These are phyloP conservation scores for Polytrichum formosum DNA, from an alignment of 225 moss, liverwort and hornwort species.

Conservation along the genomic window DNA sequence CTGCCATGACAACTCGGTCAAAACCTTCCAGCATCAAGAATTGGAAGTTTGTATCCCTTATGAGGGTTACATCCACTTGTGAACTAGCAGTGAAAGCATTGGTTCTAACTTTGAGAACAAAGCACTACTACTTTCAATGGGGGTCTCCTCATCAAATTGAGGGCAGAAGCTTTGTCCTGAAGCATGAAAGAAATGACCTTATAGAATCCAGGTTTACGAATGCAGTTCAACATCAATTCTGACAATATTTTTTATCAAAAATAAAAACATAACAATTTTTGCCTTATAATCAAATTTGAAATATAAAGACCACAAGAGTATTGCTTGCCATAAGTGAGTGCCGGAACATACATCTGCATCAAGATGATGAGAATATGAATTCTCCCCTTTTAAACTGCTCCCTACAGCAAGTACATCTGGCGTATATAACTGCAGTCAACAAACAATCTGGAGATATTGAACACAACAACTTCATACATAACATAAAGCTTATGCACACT, in stretches of 20 bases:
- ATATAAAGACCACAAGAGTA: too few relatives aligned
- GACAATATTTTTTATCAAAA: constrained; percentile 4
- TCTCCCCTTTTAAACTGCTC: constrained; percentile 96
- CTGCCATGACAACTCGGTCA: constrained; percentile 34
- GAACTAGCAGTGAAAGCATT: neutral
- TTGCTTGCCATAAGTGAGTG: too few relatives aligned
- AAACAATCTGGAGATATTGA: neutral
- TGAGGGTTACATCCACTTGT: constrained; percentile 1
- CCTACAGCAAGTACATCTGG: constrained; percentile 92
- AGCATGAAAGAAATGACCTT: neutral
- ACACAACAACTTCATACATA: neutral
- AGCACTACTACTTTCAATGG: too few relatives aligned
- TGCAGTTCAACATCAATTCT: neutral
- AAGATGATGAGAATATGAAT: constrained; percentile 98
- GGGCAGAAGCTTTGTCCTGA: neutral
- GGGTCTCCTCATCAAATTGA: too few relatives aligned
- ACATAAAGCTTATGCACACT: neutral
- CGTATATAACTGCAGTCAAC: constrained; percentile 67
- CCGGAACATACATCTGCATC: constrained; percentile 72
- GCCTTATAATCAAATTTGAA: too few relatives aligned
- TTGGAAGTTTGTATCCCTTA: neutral
- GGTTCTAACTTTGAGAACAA: neutral
- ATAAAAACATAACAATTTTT: neutral
- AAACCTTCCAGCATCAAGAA: too few relatives aligned
- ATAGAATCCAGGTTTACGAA: too few relatives aligned